Conservation (phyloP, 140 eudicot genomes). For the Ambrosia hybrid region DNA sequence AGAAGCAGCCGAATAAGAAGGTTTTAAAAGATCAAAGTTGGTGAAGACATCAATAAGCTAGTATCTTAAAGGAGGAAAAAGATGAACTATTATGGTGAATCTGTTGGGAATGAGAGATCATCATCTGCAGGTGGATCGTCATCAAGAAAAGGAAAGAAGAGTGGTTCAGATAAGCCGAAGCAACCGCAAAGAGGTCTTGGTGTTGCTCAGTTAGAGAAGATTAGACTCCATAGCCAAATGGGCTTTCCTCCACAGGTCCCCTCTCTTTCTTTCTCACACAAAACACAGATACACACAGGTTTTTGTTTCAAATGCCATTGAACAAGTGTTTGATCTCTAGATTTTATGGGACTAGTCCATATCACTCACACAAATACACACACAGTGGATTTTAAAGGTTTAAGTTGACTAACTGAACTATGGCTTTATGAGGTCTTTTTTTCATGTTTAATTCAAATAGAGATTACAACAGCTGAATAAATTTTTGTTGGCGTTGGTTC, state of each 20-base stretch:
- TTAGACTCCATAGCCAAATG: constrained; percentile 70
- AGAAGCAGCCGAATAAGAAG: constrained; percentile 14
- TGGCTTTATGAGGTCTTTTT: constrained; percentile 5
- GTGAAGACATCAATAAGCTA: not conserved
- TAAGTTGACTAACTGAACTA: constrained; percentile 3
- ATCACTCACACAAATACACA: not conserved
- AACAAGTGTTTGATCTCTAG: not conserved
- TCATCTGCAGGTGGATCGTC: constrained; percentile 43
- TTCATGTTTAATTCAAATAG: not conserved
- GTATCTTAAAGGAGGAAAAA: not conserved
- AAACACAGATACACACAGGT: no score
- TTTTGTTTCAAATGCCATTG: not conserved
- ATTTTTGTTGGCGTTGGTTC: no score
- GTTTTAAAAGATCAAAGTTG: constrained; percentile 9
- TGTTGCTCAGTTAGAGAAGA: constrained; percentile 93
- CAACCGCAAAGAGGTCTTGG: constrained; percentile 98
- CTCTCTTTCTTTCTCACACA: not conserved
- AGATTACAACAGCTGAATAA: not conserved
- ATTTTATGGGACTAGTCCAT: not conserved
- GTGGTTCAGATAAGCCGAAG: constrained; percentile 73
- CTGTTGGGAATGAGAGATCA: constrained; percentile 43
- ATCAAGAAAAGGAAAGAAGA: constrained; percentile 55
- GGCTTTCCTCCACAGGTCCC: constrained; percentile 52
- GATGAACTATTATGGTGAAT: constrained; percentile 65
- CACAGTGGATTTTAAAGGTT: not conserved